phyloP scores from a whole-genome alignment of 2,329 filamentous ascomycete species.

The Cladophialophora chaetospira region DNA sequence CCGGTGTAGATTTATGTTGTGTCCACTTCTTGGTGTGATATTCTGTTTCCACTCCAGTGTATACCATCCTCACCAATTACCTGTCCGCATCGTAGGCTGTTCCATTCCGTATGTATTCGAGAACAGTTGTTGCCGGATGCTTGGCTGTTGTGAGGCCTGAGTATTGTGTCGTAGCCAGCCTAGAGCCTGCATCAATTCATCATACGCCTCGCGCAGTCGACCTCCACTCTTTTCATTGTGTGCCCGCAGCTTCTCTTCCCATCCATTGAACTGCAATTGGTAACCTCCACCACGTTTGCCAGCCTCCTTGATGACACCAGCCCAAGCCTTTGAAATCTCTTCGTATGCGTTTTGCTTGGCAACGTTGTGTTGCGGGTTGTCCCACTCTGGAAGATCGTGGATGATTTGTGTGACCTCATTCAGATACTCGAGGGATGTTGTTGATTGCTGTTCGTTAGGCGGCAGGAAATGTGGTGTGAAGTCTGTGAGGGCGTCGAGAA shows the following conservation, averaged over 20 bases:
- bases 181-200: constrained; percentile 71
- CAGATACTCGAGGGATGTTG: constrained; percentile 80
- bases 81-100: constrained; percentile 29
- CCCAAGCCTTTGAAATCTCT: constrained; percentile 92
- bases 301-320: constrained; percentile 84
- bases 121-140: constrained; percentile 59
- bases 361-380: constrained; percentile 81
- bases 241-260: constrained; percentile 83
- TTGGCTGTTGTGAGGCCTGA: constrained; percentile 35
- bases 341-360: constrained; percentile 96
- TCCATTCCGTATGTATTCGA: constrained; percentile 59
- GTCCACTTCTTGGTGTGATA: neutral
- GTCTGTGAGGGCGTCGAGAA: constrained; percentile 87
- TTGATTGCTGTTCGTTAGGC: constrained; percentile 82
- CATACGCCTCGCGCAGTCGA: constrained; percentile 76
- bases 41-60: neutral
- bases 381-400: constrained; percentile 87
- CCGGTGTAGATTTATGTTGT: constrained; percentile 11
- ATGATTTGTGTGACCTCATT: constrained; percentile 89
- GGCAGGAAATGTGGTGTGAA: constrained; percentile 96
- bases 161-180: constrained; percentile 70
- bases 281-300: constrained; percentile 90
- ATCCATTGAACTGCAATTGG: constrained; percentile 82
- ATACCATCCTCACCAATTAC: constrained; percentile 23
- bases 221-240: constrained; percentile 87